Conservation (phyloP, 2,329 filamentous ascomycete species). For the Hypomyces perniciosus region DNA sequence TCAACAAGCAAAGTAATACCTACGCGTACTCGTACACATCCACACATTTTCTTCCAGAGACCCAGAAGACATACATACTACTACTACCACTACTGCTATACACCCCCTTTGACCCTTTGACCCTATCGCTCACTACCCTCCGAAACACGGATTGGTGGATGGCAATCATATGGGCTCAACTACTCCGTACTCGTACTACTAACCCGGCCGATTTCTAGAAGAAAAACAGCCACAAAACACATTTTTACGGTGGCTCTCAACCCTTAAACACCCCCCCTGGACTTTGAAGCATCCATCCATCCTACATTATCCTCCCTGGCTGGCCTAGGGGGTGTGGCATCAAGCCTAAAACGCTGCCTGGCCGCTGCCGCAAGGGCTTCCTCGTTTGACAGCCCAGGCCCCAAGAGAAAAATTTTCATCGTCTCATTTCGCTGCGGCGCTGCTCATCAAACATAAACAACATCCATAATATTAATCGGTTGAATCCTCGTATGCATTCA, state of each 20-base stretch:
- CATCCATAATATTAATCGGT: too few species aligned
- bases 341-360: slow-evolving; percentile 9
- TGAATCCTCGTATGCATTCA: too few species aligned
- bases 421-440: slow-evolving; percentile 15
- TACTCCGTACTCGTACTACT: not conserved
- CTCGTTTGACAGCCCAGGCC: slow-evolving; percentile 11
- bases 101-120: not conserved
- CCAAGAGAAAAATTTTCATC: slow-evolving; percentile 14
- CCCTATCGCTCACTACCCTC: not conserved
- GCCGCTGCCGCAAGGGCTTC: slow-evolving; percentile 8
- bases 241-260: not conserved
- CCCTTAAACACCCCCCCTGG: too few species aligned
- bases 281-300: not conserved
- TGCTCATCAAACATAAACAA: slow-evolving; percentile 8
- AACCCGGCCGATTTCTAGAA: slow-evolving; percentile 15
- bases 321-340: slow-evolving; percentile 6
- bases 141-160: slow-evolving; percentile 3
- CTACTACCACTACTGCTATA: too few species aligned
- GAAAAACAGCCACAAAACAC: slow-evolving; percentile 3
- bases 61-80: too few species aligned
- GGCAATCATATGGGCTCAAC: not conserved
- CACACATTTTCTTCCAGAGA: too few species aligned
- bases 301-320: not conserved
- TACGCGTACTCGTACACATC: too few species aligned
- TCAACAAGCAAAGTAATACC: too few species aligned